Evolutionary conservation across 148 eudicot species (phyloP).

Genomic region (Rhododendron williamsianum): DNA sequence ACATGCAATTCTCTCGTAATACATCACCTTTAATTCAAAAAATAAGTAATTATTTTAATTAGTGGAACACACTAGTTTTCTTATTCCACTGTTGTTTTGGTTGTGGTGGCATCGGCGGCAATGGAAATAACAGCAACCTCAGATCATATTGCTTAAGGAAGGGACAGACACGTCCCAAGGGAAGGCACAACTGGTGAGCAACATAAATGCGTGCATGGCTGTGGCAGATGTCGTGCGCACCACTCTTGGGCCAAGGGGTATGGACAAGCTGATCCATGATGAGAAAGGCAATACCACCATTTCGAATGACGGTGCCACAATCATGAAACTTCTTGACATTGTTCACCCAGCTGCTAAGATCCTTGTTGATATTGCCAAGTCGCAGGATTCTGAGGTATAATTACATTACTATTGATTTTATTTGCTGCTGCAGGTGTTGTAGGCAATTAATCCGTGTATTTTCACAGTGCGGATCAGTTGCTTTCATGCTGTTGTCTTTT

Average conservation of each 20-base stretch:
- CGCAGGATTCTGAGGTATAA: constrained; percentile 90
- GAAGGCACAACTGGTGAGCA: constrained; percentile 86
- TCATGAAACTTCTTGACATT: constrained; percentile 92
- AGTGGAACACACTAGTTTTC: neutral
- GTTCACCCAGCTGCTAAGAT: constrained; percentile 95
- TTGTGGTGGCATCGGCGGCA: constrained; percentile 3
- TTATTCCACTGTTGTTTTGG: neutral
- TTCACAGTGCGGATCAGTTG: neutral
- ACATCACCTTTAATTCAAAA: no score
- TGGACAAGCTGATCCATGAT: constrained; percentile 96
- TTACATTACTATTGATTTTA: neutral
- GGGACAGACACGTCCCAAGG: constrained; percentile 99
- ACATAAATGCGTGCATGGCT: constrained; percentile 79
- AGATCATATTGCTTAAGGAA: constrained; percentile 86
- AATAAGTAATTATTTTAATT: no score
- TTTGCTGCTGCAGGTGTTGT: neutral
- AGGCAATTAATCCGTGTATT: neutral
- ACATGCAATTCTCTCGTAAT: no score
- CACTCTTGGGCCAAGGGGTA: constrained; percentile 90
- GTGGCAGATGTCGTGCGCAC: constrained; percentile 91
- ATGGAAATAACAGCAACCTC: constrained; percentile 63
- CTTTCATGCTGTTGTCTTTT: neutral
- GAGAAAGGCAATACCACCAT: constrained; percentile 89
- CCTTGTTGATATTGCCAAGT: constrained; percentile 92
- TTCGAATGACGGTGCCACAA: constrained; percentile 98